phyloP scores from a whole-genome alignment of 2,329 filamentous ascomycete species.

The Paecilomyces fulvus region DNA sequence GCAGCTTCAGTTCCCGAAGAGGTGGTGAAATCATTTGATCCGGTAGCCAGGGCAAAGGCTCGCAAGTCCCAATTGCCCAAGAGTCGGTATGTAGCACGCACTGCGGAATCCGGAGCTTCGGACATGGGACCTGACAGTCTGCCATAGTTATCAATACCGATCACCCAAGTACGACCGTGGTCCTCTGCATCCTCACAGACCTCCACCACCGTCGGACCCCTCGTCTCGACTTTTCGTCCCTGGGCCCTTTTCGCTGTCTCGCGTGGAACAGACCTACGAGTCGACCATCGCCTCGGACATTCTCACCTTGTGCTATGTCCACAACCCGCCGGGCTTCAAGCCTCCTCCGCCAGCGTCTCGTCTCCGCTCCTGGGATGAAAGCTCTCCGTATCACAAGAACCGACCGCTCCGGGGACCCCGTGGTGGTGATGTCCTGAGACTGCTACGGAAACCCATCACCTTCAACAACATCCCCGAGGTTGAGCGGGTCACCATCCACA shows the following conservation, averaged over 20 bases:
- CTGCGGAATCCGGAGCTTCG: constrained; percentile 1
- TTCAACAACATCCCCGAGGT: constrained; percentile 83
- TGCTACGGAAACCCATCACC: constrained; percentile 50
- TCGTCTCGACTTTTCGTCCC: constrained; percentile 80
- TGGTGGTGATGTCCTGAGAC: constrained; percentile 54
- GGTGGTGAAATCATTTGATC: constrained; percentile 42
- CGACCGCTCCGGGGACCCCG: constrained; percentile 75
- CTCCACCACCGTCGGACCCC: constrained; percentile 77
- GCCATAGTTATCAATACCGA: constrained; percentile 78
- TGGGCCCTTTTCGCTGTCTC: constrained; percentile 80
- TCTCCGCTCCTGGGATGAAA: constrained; percentile 77
- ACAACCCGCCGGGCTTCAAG: constrained; percentile 70
- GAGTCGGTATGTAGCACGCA: constrained; percentile 41
- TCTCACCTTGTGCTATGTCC: constrained; percentile 79
- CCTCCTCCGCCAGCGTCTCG: constrained; percentile 52
- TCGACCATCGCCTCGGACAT: constrained; percentile 79
- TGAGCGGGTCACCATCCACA: constrained; percentile 70
- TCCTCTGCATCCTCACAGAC: constrained; percentile 85
- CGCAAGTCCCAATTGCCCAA: constrained; percentile 39
- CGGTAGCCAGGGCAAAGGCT: constrained; percentile 37
- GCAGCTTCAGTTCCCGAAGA: constrained; percentile 29
- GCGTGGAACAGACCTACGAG: constrained; percentile 83
- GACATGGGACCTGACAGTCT: not conserved
- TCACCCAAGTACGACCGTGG: constrained; percentile 92
- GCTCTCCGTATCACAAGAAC: constrained; percentile 91